Conservation (phyloP, 1,139 yeast species). For the Scheffersomyces stambukii region DNA sequence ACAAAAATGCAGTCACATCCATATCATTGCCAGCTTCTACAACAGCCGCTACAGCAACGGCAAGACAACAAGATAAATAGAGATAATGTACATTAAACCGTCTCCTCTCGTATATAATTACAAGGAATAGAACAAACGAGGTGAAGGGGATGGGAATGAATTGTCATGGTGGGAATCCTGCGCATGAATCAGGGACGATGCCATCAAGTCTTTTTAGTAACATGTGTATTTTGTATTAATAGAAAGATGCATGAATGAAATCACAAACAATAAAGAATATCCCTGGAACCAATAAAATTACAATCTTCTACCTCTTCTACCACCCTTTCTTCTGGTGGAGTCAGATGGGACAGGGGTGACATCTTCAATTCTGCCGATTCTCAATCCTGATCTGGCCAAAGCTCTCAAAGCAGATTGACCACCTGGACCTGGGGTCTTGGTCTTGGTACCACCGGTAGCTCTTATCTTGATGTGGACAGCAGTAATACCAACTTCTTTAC, state of each 20-base stretch:
- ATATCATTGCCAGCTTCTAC: too few relatives aligned
- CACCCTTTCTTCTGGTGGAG: constrained; percentile 99
- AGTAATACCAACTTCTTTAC: constrained; percentile 99
- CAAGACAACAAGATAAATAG: too few relatives aligned
- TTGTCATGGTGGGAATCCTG: too few relatives aligned
- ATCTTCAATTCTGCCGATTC: constrained; percentile 99
- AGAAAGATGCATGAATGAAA: constrained; percentile 7
- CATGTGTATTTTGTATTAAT: too few relatives aligned
- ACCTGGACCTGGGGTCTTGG: constrained; percentile 99
- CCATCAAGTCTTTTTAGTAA: too few relatives aligned
- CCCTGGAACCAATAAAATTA: constrained; percentile 24
- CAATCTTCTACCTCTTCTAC: constrained; percentile 99
- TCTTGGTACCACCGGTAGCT: constrained; percentile 99
- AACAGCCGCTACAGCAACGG: too few relatives aligned
- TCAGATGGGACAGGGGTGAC: constrained; percentile 99
- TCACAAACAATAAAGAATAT: constrained; percentile 1
- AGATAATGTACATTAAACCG: too few relatives aligned
- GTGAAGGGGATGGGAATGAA: too few relatives aligned
- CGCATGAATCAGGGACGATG: too few relatives aligned
- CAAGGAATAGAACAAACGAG: too few relatives aligned
- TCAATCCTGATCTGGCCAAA: constrained; percentile 99
- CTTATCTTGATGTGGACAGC: constrained; percentile 99
- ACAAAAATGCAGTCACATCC: too few relatives aligned
- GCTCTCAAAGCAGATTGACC: constrained; percentile 99
- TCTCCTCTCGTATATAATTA: too few relatives aligned